Conservation (phyloP, 2,329 filamentous ascomycete species). For the Tolypocladium ophioglossoides region DNA sequence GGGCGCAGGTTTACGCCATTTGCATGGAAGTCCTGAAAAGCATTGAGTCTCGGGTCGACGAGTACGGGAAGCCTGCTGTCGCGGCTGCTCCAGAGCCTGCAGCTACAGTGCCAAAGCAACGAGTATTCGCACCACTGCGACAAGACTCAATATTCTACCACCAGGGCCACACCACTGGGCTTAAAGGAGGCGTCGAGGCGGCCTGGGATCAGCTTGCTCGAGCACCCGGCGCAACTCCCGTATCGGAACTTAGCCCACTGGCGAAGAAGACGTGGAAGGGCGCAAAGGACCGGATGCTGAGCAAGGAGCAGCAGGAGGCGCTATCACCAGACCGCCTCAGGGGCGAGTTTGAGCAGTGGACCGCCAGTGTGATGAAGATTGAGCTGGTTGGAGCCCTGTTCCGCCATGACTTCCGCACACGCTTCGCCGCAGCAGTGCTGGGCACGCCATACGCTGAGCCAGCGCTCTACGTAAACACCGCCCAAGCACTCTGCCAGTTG, state of each 20-base stretch:
- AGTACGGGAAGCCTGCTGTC: slow-evolving; percentile 38
- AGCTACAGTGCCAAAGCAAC: slow-evolving; percentile 19
- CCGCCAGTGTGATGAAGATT: slow-evolving; percentile 33
- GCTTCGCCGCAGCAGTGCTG: slow-evolving; percentile 56
- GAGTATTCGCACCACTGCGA: slow-evolving; percentile 28
- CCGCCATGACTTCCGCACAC: slow-evolving; percentile 56
- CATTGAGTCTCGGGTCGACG: slow-evolving; percentile 57
- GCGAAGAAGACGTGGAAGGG: slow-evolving; percentile 38
- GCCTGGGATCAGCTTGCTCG: slow-evolving; percentile 31
- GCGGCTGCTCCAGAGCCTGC: slow-evolving; percentile 20
- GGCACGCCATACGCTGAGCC: slow-evolving; percentile 64
- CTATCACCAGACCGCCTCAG: slow-evolving; percentile 38
- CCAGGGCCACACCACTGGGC: slow-evolving; percentile 22
- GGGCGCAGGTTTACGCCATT: slow-evolving; percentile 64
- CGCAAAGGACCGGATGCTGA: slow-evolving; percentile 36
- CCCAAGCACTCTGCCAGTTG: slow-evolving; percentile 58
- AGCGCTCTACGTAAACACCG: slow-evolving; percentile 58
- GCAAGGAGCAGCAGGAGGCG: slow-evolving; percentile 43
- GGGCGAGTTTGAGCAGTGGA: slow-evolving; percentile 36
- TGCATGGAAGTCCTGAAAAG: slow-evolving; percentile 60
- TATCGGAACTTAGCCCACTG: slow-evolving; percentile 37
- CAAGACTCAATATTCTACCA: slow-evolving; percentile 35
- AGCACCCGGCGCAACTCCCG: slow-evolving; percentile 37
- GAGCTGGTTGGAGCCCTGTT: slow-evolving; percentile 56
- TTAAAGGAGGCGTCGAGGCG: slow-evolving; percentile 34